phyloP scores from a whole-genome alignment of 139 green algal species.

The Zygnema cylindricum region DNA sequence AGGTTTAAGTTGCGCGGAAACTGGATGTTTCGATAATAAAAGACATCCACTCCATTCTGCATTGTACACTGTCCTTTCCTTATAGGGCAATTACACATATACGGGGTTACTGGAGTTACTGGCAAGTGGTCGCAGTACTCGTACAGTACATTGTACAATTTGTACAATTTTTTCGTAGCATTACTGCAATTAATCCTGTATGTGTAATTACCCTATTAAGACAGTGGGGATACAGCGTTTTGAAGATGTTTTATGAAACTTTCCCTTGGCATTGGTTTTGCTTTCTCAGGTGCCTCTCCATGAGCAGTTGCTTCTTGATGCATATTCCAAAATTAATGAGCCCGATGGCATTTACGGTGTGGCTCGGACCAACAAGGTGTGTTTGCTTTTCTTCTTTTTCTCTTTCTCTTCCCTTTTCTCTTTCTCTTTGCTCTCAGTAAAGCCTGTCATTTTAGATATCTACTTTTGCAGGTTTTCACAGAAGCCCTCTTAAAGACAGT shows the following conservation, averaged over 20 bases:
- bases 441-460: neutral
- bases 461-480: no score
- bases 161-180: no score
- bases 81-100: neutral
- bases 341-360: slow-evolving; percentile 84
- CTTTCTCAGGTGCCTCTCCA: slow-evolving; percentile 33
- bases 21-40: neutral
- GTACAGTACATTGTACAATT: no score
- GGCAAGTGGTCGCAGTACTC: no score
- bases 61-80: neutral
- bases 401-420: neutral
- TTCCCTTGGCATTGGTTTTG: neutral
- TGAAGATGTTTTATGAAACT: neutral
- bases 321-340: slow-evolving; percentile 77
- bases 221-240: no score
- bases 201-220: no score
- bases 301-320: slow-evolving; percentile 75
- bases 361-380: slow-evolving; percentile 60
- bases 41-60: neutral
- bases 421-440: neutral
- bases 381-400: no score
- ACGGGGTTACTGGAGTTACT: no score
- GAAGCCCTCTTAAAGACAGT: neutral
- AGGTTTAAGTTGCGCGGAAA: neutral
- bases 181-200: no score